Base-by-base conservation (phyloP, 2,329 filamentous ascomycete species). In the Colletotrichum karsti region DNA sequence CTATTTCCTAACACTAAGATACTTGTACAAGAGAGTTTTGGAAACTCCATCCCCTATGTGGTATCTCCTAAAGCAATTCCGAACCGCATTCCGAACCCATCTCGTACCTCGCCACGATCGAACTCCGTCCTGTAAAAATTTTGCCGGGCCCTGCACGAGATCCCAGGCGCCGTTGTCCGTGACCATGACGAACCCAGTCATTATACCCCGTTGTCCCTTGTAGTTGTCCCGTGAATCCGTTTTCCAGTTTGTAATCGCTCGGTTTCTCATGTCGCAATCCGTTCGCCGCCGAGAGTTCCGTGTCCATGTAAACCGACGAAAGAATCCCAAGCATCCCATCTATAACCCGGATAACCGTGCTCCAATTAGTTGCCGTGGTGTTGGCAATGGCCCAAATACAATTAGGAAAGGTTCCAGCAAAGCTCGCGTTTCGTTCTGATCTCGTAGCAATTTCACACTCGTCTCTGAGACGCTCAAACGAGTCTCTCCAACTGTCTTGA, bases 311-410 rank as follows among this genome's bases (percentile, higher is more conserved):
- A 44, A 51, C 33, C 24, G n/a, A 33, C n/a, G 3, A 35, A 41
- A 20, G 10, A 42, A 41, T 18, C 42, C 42, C 4, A 22, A 24
- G 28, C 5, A 33, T 44, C 26, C 53, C 58, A 10, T 51, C 61
- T 44, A 46, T 35, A 35, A 64, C 53, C 59, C 50, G 54, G 61
- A 41, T 58, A 42, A 53, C 22, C 33, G 24, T 51, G 9, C 39
- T 10, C 22, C 61, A 35, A 64, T 64, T 64, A 64, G 44, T 64
- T 59, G 54, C 35, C 54, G 61, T 58, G 44, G 26, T 64, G 20
- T 58, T 26, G 42, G 53, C 58, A 42, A 22, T 50, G 10, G 39
- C 33, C 39, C 13, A 10, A 35, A 41, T 26, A 13, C 35, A 30
- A 22, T 26, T 33, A 26, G n/a, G n/a, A n/a, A n/a, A n/a, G n/a